Base-by-base conservation (phyloP, 2,329 filamentous ascomycete species). In the Knufia fluminis region DNA sequence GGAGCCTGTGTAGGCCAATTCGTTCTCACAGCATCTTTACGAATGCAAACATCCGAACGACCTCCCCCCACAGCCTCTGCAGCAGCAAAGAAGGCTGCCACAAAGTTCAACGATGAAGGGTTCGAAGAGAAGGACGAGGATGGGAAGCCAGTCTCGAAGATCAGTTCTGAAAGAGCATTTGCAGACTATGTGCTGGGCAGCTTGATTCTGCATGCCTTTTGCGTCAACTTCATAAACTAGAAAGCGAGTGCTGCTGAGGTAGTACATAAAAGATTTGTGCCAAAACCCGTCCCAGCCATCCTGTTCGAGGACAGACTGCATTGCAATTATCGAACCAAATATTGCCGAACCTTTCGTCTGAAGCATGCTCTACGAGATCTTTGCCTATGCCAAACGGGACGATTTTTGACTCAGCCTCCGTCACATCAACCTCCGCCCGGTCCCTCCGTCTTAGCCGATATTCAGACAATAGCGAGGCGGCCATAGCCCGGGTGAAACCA, bases 191-290 rank as follows among this genome's bases (percentile, higher is more conserved):
- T 98, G 53, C 87, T 96, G 60, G 92, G 91, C 66, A 96, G 90
- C 68, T 68, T 98, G 67, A 87, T 97, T 66, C 72, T 97, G 67
- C 92, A 98, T 74, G 95, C 97, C 73, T 98, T 98, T 77, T 96
- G 90, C 71, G 82, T 97, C 67, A 98, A 98, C 78, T 98, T 98
- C 70, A 97, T 98, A 75, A 98, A 98, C 78, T 98, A 50, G 40
- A 50, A 8, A 24, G 28, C 28, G 14, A 31, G 14, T 7, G 28
- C 7, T 31, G 28, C 14, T 31, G n/a, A n/a, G n/a, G n/a, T n/a
- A n/a, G n/a, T n/a, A n/a, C n/a, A n/a, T n/a, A n/a, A n/a, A n/a
- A n/a, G n/a, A n/a, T n/a, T n/a, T n/a, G n/a, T n/a, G n/a, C n/a
- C n/a, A n/a, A n/a, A n/a, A n/a, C n/a, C n/a, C n/a, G n/a, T n/a